Percentiles rank a stretch among this genome's conserved stretches.
These are phyloP conservation scores for Chaetomium sp. DNA, from an alignment of 2,329 filamentous ascomycete genomes.

Conservation along the genomic window DNA sequence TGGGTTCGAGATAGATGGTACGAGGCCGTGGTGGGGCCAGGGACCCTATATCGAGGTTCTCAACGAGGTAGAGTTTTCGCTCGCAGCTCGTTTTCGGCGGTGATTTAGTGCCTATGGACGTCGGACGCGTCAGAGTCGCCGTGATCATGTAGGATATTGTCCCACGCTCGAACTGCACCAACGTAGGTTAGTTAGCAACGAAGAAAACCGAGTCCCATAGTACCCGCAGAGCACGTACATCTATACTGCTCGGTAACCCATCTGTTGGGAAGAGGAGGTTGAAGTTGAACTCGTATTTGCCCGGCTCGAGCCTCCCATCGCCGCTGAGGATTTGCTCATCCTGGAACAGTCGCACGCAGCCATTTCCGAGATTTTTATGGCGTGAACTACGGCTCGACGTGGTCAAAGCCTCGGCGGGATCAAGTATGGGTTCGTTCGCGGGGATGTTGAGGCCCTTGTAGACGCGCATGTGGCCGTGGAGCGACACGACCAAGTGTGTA, in stretches of 20 bases:
- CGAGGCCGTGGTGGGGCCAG: constrained; percentile 74
- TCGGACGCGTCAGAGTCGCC: constrained; percentile 85
- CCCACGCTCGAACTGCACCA: constrained; percentile 82
- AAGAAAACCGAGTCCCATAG: background rate
- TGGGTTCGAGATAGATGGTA: constrained; percentile 83
- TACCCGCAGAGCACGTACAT: constrained; percentile 62
- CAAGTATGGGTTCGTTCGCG: constrained; percentile 50
- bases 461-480: constrained; percentile 79
- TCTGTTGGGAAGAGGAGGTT: constrained; percentile 42
- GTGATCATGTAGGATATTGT: constrained; percentile 91
- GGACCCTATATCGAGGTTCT: constrained; percentile 81
- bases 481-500: constrained; percentile 75
- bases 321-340: constrained; percentile 80
- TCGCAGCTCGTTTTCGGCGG: constrained; percentile 79
- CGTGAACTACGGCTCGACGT: constrained; percentile 41
- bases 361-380: constrained; percentile 70
- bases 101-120: constrained; percentile 59
- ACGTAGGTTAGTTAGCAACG: background rate
- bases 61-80: constrained; percentile 74
- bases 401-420: constrained; percentile 46
- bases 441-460: constrained; percentile 68
- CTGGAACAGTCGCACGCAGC: constrained; percentile 78
- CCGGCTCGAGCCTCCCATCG: constrained; percentile 72
- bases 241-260: constrained; percentile 82
- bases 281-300: constrained; percentile 73